Percentiles rank a stretch among this genome's conserved stretches.
Evolutionary conservation across 2,329 filamentous ascomycete species (phyloP).

Genomic region (Arthrinium phaeospermum): DNA sequence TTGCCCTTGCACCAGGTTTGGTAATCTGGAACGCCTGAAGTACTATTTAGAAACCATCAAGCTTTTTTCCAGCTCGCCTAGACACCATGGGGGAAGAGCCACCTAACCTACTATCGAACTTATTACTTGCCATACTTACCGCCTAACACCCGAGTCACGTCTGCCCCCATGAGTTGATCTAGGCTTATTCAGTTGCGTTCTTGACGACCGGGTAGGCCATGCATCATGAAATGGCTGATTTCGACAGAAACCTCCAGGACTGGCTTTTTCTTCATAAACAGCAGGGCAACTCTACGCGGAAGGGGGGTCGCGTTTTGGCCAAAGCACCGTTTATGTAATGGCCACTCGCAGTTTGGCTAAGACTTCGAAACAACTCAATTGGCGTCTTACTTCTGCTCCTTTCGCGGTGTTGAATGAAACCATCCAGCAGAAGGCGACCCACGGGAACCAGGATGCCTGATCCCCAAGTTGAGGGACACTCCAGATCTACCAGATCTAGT

Average conservation of each 20-base stretch:
- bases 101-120: not conserved
- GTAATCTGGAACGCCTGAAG: not conserved
- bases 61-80: not conserved
- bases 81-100: not conserved
- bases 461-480: not conserved
- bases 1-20: not conserved
- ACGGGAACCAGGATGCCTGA: not conserved
- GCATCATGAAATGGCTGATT: not conserved
- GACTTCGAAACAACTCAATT: not conserved
- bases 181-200: not conserved
- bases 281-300: not conserved
- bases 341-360: not conserved
- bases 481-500: conserved; percentile 1
- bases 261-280: not conserved
- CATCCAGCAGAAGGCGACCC: not conserved
- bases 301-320: not conserved
- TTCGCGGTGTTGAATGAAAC: not conserved
- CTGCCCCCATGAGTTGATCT: not conserved
- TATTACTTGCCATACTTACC: not conserved
- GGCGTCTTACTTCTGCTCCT: not conserved
- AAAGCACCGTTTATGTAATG: not conserved
- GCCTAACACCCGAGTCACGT: not conserved
- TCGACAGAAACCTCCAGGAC: not conserved
- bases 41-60: not conserved
- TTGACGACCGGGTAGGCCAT: not conserved